Evolutionary conservation across 2,329 filamentous ascomycete species (phyloP).

Genomic region (Talaromyces piceae): DNA sequence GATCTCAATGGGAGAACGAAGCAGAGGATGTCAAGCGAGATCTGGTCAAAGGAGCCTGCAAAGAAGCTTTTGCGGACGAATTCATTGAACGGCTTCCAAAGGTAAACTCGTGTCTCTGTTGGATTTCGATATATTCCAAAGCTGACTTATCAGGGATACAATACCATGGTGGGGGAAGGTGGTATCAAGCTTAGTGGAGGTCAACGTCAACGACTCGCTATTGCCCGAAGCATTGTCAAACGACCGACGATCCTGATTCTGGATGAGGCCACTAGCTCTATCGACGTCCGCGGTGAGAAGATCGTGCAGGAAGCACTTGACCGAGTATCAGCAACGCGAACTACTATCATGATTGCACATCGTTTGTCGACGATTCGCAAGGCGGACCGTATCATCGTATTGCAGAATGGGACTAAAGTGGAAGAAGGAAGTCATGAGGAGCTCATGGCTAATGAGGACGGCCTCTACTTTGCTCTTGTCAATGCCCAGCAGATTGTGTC

Average conservation of each 20-base stretch:
- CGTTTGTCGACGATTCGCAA: conserved; percentile 65
- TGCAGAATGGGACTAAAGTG: conserved; percentile 62
- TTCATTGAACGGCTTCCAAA: conserved; percentile 58
- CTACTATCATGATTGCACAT: conserved; percentile 90
- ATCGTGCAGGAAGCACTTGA: conserved; percentile 68
- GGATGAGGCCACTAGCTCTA: conserved; percentile 79
- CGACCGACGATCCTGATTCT: conserved; percentile 75
- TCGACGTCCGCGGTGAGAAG: conserved; percentile 63
- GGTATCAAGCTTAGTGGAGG: conserved; percentile 72
- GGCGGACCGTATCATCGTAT: conserved; percentile 70
- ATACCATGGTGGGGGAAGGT: conserved; percentile 63
- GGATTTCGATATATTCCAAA: conserved; percentile 60
- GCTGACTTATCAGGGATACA: conserved; percentile 60
- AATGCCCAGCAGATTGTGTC: conserved; percentile 25
- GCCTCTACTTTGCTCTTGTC: conserved; percentile 63
- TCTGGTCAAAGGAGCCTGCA: conserved; percentile 55
- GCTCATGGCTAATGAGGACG: conserved; percentile 52
- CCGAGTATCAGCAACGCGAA: conserved; percentile 69
- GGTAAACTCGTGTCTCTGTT: conserved; percentile 45
- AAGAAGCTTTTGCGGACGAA: conserved; percentile 61
- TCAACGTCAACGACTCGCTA: conserved; percentile 71
- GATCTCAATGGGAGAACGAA: conserved; percentile 46
- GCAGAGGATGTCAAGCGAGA: conserved; percentile 42
- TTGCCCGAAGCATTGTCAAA: conserved; percentile 70
- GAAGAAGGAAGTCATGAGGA: conserved; percentile 71